Evolutionary conservation across 2,329 filamentous ascomycete species (phyloP), one percentile per base, ranked within the genome.

Genomic region (Graphiopsis chlorocephala): DNA sequence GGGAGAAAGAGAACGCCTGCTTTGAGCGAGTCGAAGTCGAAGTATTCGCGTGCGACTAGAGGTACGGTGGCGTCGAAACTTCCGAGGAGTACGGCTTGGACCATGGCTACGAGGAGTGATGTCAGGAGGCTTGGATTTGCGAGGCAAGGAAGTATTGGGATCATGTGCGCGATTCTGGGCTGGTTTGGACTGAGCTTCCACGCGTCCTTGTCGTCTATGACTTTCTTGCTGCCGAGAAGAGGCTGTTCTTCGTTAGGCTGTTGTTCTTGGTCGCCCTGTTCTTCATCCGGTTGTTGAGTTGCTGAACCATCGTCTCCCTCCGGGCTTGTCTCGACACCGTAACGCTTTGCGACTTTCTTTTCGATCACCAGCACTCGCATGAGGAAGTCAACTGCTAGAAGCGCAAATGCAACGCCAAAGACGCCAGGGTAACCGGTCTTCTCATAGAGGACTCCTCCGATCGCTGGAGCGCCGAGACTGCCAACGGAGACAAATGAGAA

Each of bases 351-450:
- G 1, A 81, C 79, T 71, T 85, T 86, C 74, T 87, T 88, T 74
- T 90, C 87, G n/a, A 90, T 81, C 61, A 90, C 80, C 5, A 86
- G 72, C 0, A 87, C 69, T 14, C 88, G 82, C 81, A 89, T 83
- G 25, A 85, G 63, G 65, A 89, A 84, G 72, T 90, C 87, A 17
- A 89, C 66, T 0, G 71, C 80, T 1, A 90, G 72, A 10, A 89
- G 73, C 0, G 78, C 82, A 56, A 86, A 79, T 0, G 81, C 83
- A 26, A 88, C 75, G 0, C 81, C 82, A 71, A 88, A 88, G 0
- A 89, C 86, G 0, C 85, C 86, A 14, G 75, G 72, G 69, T 85
- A 85, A 2, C 87, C 87, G 0, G 82, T 80, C 69, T 84, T 84
- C 29, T 84, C 79, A 71, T 89, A 89, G 0, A 89, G 73, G 0